These are phyloP conservation scores for Populus hybrid DNA, from an alignment of 441 rosid genomes.

Conservation along the genomic window DNA sequence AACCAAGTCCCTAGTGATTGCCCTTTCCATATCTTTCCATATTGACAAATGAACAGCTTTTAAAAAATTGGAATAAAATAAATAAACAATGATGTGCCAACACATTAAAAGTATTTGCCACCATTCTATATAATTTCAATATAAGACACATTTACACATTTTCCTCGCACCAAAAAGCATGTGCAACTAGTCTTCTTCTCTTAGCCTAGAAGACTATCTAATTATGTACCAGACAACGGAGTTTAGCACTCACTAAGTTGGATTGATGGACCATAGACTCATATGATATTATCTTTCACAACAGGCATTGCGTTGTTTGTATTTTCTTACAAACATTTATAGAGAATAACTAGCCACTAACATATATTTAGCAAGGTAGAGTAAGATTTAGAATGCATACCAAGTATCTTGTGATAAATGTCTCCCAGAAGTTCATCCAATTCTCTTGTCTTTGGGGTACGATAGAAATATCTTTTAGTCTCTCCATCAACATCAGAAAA, in stretches of 20 bases:
- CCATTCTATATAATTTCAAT: background rate
- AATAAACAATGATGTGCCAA: background rate
- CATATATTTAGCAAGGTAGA: background rate
- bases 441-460: slow-evolving; percentile 84
- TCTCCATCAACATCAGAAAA: slow-evolving; percentile 79
- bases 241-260: slow-evolving; percentile 2
- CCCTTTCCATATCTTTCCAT: slow-evolving; percentile 87
- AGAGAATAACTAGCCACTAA: background rate
- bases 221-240: background rate
- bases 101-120: background rate
- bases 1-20: slow-evolving; percentile 82
- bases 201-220: slow-evolving; percentile 1
- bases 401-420: slow-evolving; percentile 91
- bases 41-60: slow-evolving; percentile 15
- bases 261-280: slow-evolving; percentile 4
- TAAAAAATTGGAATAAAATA: background rate
- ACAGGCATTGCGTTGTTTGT: background rate
- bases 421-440: slow-evolving; percentile 89
- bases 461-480: slow-evolving; percentile 76
- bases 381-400: slow-evolving; percentile 33
- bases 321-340: slow-evolving; percentile 1
- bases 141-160: background rate
- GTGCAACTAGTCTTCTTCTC: slow-evolving; percentile 2
- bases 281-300: background rate
- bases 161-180: slow-evolving; percentile 8